Evolutionary conservation across 1,284 basidiomycete genomes (phyloP), one percentile per base, ranked within the genome.

Genomic region (Fomitopsis pinicola): DNA sequence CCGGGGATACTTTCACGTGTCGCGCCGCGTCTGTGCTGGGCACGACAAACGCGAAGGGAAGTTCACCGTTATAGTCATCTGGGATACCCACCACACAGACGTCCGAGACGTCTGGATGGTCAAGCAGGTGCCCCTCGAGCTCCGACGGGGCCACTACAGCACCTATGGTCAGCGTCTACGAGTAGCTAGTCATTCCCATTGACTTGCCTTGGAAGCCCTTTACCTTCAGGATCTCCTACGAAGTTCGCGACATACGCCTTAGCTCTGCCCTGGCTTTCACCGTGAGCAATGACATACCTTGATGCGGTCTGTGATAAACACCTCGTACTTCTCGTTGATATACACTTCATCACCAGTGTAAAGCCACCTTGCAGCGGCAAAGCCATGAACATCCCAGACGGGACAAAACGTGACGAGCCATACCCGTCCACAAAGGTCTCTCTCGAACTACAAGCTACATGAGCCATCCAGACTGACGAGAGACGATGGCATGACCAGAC

Each of bases 31-130:
- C 71, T 6, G 77, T 69, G 55, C 76, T 77, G 9, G 85, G 78
- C 1, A 86, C 84, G 12, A 92, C 77, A 67, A 84, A 92, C 0
- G 88, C 89, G 45, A 90, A 71, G 0, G 92, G 91, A 2, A 90
- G 67, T 68, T 94, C 92, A 33, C 92, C 92, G 55, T 82, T 88
- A 65, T 86, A 89, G 7, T 92, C 90, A 68, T 94, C 88, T 0
- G 81, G 82, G 2, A 93, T 71, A 1, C 89, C 84, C 6, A 94
- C 86, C 9, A 94, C 89, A 65, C 90, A 91, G 1, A 78, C 80
- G 60, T 92, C 87, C 0, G 77, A 77, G 3, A 94, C 85, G 64
- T 88, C 88, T 0, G 81, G 76, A 65, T 92, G 88, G 72, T 86
- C 69, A 62, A 95, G 78, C 35, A 95, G 75, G 71, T 90, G 89